A percentile compares a stretch with the other conserved stretches of the same genome.
phyloP scores from a whole-genome alignment of 768 basidiomycete species.

The Boletus rex-veris region DNA sequence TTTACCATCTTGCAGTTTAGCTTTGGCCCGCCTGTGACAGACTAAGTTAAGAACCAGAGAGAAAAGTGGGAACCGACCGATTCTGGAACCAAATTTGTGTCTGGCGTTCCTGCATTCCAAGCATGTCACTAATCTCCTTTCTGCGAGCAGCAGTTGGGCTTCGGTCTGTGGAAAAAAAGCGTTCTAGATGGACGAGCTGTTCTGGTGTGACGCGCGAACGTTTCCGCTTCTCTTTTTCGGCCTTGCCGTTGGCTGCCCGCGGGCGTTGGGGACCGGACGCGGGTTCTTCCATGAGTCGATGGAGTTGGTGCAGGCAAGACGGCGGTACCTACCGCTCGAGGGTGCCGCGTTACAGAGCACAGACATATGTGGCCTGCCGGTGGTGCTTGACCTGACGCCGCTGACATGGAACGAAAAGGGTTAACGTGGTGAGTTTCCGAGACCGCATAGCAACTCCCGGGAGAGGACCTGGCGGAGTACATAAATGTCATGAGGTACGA shows the following conservation, averaged over 20 bases:
- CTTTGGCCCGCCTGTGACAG: constrained; percentile 67
- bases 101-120: constrained; percentile 84
- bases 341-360: constrained; percentile 21
- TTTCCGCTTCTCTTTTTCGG: constrained; percentile 60
- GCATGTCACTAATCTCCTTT: constrained; percentile 66
- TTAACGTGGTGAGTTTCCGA: constrained; percentile 22
- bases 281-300: constrained; percentile 30
- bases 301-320: constrained; percentile 21
- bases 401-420: constrained; percentile 32
- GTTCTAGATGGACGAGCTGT: constrained; percentile 74
- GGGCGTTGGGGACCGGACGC: constrained; percentile 37
- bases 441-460: constrained; percentile 33
- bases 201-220: constrained; percentile 77
- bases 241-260: constrained; percentile 28
- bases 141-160: constrained; percentile 70
- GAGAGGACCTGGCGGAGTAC: constrained; percentile 17
- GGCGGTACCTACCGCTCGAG: constrained; percentile 19
- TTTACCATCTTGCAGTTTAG: constrained; percentile 66
- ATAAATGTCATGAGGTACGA: neutral
- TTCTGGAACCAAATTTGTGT: constrained; percentile 92
- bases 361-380: constrained; percentile 26
- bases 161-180: constrained; percentile 62
- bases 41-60: neutral
- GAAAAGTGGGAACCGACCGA: constrained; percentile 36
- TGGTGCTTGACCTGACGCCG: constrained; percentile 21